Evolutionary conservation across 1,284 basidiomycete genomes (phyloP).

Genomic region (Cryptococcus sp.): DNA sequence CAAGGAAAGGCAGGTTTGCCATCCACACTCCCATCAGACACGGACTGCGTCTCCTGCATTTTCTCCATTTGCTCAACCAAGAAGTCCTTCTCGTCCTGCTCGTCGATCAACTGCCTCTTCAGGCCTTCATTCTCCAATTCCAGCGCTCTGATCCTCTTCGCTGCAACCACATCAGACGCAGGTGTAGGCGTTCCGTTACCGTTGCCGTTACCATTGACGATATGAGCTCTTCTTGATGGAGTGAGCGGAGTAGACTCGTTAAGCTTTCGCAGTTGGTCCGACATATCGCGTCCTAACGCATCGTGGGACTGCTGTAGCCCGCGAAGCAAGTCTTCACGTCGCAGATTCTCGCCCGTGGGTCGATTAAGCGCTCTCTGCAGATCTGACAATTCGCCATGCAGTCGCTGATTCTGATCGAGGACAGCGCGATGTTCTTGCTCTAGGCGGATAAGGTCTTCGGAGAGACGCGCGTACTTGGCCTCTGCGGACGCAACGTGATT

Average conservation of each 20-base stretch:
- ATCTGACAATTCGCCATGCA: slow-evolving; percentile 31
- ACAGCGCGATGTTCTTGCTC: slow-evolving; percentile 31
- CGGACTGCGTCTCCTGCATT: slow-evolving; percentile 7
- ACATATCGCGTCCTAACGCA: slow-evolving; percentile 49
- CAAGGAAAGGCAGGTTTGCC: slow-evolving; percentile 23
- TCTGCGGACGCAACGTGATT: slow-evolving; percentile 19
- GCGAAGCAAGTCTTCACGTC: slow-evolving; percentile 43
- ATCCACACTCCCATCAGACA: slow-evolving; percentile 3
- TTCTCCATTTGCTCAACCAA: slow-evolving; percentile 35
- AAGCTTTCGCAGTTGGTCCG: slow-evolving; percentile 43
- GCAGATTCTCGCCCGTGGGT: slow-evolving; percentile 11
- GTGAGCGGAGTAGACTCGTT: slow-evolving; percentile 35
- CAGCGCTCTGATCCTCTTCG: slow-evolving; percentile 28
- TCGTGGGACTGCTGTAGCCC: slow-evolving; percentile 49
- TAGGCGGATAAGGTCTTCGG: slow-evolving; percentile 37
- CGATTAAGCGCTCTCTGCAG: slow-evolving; percentile 16
- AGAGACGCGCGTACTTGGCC: slow-evolving; percentile 26
- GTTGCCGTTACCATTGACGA: slow-evolving; percentile 14
- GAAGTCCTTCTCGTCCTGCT: slow-evolving; percentile 46
- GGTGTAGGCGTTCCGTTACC: slow-evolving; percentile 6
- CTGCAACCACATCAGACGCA: slow-evolving; percentile 12
- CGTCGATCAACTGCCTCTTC: slow-evolving; percentile 38
- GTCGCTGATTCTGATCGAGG: slow-evolving; percentile 30
- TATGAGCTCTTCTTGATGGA: slow-evolving; percentile 28
- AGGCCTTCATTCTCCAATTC: slow-evolving; percentile 40